Conservation (phyloP, 202 grass and related monocot species). For the Zoysia matrella region DNA sequence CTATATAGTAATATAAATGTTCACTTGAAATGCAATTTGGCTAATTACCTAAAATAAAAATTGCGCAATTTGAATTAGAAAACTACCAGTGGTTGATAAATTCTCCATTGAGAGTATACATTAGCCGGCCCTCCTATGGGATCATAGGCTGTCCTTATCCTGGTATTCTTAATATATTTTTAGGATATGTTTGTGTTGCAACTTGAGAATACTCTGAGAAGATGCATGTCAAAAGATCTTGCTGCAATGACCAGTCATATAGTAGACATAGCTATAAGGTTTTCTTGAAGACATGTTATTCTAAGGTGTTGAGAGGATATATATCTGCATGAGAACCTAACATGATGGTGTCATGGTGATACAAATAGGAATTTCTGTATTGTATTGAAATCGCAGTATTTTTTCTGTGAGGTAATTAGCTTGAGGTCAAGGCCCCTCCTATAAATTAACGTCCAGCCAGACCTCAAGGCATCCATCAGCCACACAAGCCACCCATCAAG, state of each 20-base stretch:
- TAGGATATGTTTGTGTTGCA: neutral
- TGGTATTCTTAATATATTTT: neutral
- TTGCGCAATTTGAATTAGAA: neutral
- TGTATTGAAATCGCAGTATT: too few relatives aligned
- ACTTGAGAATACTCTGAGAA: conserved; percentile 14
- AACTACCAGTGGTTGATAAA: neutral
- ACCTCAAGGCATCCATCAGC: conserved; percentile 18
- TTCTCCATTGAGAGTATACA: neutral
- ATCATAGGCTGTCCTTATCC: neutral
- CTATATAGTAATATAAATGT: neutral
- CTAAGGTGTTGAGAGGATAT: neutral
- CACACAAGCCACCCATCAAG: conserved; percentile 5
- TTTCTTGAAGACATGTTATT: neutral
- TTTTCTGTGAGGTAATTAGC: too few relatives aligned
- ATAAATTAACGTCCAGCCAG: conserved; percentile 45
- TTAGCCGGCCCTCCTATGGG: neutral
- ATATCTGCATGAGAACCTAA: neutral
- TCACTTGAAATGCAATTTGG: neutral
- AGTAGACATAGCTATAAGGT: neutral
- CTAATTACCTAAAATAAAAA: neutral
- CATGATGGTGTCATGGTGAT: neutral
- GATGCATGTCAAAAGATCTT: neutral
- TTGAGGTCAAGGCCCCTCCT: conserved; percentile 23
- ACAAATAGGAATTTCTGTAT: neutral
- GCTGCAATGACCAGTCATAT: conserved; percentile 25